Evolutionary conservation across 2,329 filamentous ascomycete species (phyloP), one percentile per base, ranked within the genome.

Genomic region (Dothideomycetes sp.): DNA sequence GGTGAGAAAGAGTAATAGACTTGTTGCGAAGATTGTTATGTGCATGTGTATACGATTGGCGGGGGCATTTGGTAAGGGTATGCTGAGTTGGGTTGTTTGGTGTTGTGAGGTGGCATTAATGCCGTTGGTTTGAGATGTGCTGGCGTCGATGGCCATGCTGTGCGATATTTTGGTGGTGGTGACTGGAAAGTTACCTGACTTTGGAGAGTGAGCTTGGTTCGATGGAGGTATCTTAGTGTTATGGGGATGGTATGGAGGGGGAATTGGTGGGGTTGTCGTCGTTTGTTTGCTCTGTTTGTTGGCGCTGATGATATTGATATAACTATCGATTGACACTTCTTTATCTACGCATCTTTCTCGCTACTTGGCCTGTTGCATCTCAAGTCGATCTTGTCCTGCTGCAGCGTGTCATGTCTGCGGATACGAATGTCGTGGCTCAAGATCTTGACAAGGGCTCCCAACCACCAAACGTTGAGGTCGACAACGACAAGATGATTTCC

Each of bases 21-120:
- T 73, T 18, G 68, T 70, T 5, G 63, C 59, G 43, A 73, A 61
- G 45, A 71, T 59, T 8, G 70, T 76, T 36, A 80, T 62, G 50
- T 78, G 75, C 33, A 78, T 56, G 55, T 80, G 70, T 35, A 77
- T 67, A 20, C 67, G 71, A n/a, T 71, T 71, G 48, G 73, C 67
- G 3, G 72, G 67, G 29, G 71, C 69, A 43, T 63, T 69, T 4
- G 75, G 76, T 4, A 80, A 58, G 3, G 73, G 67, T 41, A 80
- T 70, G 2, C 73, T 70, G 33, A 79, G 60, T 51, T 78, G 68
- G 34, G 72, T 56, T 1, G 71, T n/a, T n/a, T n/a, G n/a, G n/a
- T n/a, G 69, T 42, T 66, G 61, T 29, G 47, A 45, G n/a, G 38
- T 25, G n/a, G 31, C 13, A n/a, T 45, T 35, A 1, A 49, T 49